These are phyloP conservation scores for Boeremia exigua DNA, from an alignment of 2,329 filamentous ascomycete species.

Conservation along the genomic window DNA sequence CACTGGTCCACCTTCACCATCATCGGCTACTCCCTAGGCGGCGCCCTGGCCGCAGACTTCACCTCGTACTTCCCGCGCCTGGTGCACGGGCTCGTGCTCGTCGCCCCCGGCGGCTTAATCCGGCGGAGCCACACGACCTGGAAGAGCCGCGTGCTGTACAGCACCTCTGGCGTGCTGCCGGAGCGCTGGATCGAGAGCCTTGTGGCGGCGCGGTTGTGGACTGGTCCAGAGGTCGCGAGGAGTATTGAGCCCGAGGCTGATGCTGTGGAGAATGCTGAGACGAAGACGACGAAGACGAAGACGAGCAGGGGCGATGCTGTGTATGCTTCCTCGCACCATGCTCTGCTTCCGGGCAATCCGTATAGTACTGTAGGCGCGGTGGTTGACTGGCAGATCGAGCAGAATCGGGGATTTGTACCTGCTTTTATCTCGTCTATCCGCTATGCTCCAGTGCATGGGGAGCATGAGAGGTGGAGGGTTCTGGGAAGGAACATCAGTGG, in stretches of 20 bases:
- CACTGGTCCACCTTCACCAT: slow-evolving; percentile 65
- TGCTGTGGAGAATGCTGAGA: slow-evolving; percentile 25
- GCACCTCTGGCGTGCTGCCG: slow-evolving; percentile 64
- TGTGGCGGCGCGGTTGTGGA: slow-evolving; percentile 41
- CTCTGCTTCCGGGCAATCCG: slow-evolving; percentile 59
- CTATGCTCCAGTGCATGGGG: slow-evolving; percentile 71
- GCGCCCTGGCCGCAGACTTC: slow-evolving; percentile 74
- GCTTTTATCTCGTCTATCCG: slow-evolving; percentile 75
- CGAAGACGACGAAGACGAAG: slow-evolving; percentile 7
- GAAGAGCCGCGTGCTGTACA: slow-evolving; percentile 68
- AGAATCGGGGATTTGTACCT: slow-evolving; percentile 71
- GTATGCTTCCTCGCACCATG: slow-evolving; percentile 27
- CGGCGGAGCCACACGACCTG: slow-evolving; percentile 67
- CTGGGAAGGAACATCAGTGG: slow-evolving; percentile 54
- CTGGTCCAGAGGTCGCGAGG: slow-evolving; percentile 26
- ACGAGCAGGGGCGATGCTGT: slow-evolving; percentile 20
- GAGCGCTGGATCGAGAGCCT: slow-evolving; percentile 61
- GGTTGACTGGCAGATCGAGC: slow-evolving; percentile 71
- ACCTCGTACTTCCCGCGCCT: slow-evolving; percentile 71
- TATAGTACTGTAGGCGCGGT: slow-evolving; percentile 65
- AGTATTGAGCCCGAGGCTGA: slow-evolving; percentile 37
- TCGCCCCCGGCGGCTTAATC: slow-evolving; percentile 81
- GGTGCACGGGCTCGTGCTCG: slow-evolving; percentile 72
- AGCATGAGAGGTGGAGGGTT: slow-evolving; percentile 66
- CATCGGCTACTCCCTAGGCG: slow-evolving; percentile 81